A percentile compares a stretch with the other conserved stretches of the same genome.
phyloP scores from a whole-genome alignment of 495 filamentous ascomycete species.

The Hyaloscypha finlandica region DNA sequence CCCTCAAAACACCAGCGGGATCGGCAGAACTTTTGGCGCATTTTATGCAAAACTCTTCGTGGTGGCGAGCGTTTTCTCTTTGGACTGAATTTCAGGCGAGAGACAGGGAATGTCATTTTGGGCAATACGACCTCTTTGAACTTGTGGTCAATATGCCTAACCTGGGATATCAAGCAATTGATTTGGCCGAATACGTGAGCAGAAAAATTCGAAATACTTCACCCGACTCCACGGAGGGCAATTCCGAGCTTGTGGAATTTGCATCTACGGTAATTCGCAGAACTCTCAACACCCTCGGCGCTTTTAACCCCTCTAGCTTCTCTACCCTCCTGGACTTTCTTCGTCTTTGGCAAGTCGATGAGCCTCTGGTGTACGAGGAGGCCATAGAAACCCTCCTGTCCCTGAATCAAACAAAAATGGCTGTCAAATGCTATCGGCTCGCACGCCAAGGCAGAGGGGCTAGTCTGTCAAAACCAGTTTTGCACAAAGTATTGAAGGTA shows the following conservation, averaged over 20 bases:
- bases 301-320: constrained; percentile 6
- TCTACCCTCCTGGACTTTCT: constrained; percentile 15
- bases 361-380: constrained; percentile 10
- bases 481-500: constrained; percentile 46
- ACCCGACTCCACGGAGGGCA: background rate
- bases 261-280: constrained; percentile 12
- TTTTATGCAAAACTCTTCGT: constrained; percentile 35
- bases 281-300: constrained; percentile 6
- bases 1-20: constrained; percentile 32
- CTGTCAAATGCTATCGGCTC: constrained; percentile 31
- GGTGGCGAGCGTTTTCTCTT: constrained; percentile 15
- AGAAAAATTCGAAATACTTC: background rate
- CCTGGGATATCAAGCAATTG: constrained; percentile 1
- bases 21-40: constrained; percentile 36
- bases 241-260: constrained; percentile 7
- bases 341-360: constrained; percentile 13
- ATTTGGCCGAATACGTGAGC: constrained; percentile 12
- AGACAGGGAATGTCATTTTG: constrained; percentile 15
- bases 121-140: background rate
- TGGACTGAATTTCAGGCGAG: constrained; percentile 25
- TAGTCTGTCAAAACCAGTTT: constrained; percentile 22
- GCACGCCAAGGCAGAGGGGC: constrained; percentile 31
- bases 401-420: constrained; percentile 8
- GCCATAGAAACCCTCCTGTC: constrained; percentile 9
- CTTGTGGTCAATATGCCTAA: constrained; percentile 4